A percentile compares a stretch with the other conserved stretches of the same genome.
Evolutionary conservation across 805 yeast species (phyloP).

Genomic region (Blastobotrys chiropterorum): DNA sequence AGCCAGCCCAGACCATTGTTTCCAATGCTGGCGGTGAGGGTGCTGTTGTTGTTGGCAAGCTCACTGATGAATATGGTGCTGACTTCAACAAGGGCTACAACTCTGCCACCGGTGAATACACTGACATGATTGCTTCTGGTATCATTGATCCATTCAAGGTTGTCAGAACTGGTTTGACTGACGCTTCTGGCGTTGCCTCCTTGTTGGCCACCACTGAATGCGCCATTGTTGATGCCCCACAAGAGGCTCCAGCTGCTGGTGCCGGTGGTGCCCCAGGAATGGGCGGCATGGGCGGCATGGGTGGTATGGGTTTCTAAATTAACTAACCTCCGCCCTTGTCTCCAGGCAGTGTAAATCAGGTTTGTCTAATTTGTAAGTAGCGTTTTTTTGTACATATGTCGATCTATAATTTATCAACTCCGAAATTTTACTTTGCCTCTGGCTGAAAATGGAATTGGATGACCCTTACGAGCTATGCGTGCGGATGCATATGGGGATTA

Average conservation of each 20-base stretch:
- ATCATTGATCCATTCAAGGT: constrained; percentile 98
- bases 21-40: constrained; percentile 98
- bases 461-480: too few species aligned
- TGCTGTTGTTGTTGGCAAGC: constrained; percentile 90
- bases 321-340: neutral
- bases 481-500: too few species aligned
- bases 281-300: constrained; percentile 37
- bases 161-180: constrained; percentile 90
- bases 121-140: constrained; percentile 95
- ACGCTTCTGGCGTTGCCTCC: constrained; percentile 97
- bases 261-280: constrained; percentile 48
- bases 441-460: too few species aligned
- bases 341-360: neutral
- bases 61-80: constrained; percentile 47
- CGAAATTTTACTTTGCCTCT: too few species aligned
- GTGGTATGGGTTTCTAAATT: constrained; percentile 31
- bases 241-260: constrained; percentile 57
- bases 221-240: constrained; percentile 92
- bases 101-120: constrained; percentile 85
- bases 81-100: constrained; percentile 90
- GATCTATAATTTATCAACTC: neutral
- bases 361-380: neutral
- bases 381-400: neutral
- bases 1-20: constrained; percentile 92
- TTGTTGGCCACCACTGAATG: constrained; percentile 97